These are phyloP conservation scores for Lotmaria passim DNA, from an alignment of 208 protist species.

Conservation along the genomic window DNA sequence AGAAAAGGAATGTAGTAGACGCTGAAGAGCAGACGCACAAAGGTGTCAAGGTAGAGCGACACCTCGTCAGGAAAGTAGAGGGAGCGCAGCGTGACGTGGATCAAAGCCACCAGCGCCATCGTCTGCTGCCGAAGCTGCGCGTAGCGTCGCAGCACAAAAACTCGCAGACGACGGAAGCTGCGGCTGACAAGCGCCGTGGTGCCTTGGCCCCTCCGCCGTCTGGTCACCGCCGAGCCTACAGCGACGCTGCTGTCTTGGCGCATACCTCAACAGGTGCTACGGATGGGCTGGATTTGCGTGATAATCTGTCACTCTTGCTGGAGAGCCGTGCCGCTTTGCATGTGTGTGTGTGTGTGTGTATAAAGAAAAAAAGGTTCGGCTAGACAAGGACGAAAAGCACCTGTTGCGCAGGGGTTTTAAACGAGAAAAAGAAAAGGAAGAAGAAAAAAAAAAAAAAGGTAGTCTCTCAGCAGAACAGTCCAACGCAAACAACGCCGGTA, in stretches of 20 bases:
- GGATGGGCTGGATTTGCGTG: no score
- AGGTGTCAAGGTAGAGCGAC: conserved; percentile 67
- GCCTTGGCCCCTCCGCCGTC: neutral
- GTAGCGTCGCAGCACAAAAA: conserved; percentile 12
- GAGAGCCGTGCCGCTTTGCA: no score
- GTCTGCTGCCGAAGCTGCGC: conserved; percentile 11
- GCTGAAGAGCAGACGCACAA: conserved; percentile 70
- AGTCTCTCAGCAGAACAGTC: neutral
- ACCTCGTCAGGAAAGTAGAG: conserved; percentile 81
- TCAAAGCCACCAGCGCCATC: conserved; percentile 21
- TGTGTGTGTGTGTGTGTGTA: no score
- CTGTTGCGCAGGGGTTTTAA: no score
- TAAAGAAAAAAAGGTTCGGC: no score
- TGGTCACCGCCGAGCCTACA: neutral
- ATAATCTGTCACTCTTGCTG: no score
- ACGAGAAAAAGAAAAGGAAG: conserved; percentile 1
- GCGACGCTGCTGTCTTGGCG: neutral
- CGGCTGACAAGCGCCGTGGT: neutral
- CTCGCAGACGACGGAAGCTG: conserved; percentile 4
- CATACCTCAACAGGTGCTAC: neutral
- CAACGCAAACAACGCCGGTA: neutral
- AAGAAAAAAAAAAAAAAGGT: conserved; percentile 2
- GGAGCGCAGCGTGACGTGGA: conserved; percentile 56
- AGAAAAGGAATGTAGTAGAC: conserved; percentile 81
- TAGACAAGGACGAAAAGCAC: no score